phyloP scores from a whole-genome alignment of 306 rosid genomes.

The Acmispon strigosus region DNA sequence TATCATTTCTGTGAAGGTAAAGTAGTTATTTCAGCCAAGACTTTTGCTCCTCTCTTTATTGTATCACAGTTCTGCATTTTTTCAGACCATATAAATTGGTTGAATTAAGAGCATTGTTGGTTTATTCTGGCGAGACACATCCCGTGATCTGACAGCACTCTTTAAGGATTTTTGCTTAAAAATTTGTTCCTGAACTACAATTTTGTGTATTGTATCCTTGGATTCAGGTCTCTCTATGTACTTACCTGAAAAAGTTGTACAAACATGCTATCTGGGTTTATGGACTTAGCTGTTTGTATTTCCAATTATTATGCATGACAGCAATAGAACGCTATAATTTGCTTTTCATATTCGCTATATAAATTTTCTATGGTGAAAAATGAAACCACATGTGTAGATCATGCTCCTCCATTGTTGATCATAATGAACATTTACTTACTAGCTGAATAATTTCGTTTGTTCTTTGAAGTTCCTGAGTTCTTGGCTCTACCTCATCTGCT shows the following conservation, averaged over 20 bases:
- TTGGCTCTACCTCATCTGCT: not conserved
- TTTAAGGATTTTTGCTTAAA: not conserved
- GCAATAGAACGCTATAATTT: not conserved
- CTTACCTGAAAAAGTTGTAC: not conserved
- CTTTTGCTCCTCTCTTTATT: not conserved
- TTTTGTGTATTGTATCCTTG: not conserved
- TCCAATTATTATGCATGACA: not conserved
- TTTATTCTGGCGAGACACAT: not conserved
- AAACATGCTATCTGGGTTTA: not conserved
- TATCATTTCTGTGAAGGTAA: slow-evolving; percentile 82
- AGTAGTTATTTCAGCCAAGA: not conserved
- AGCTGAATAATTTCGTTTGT: not conserved
- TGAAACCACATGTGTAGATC: not conserved
- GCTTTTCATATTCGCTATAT: not conserved
- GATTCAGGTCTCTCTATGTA: not conserved
- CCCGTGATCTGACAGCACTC: not conserved
- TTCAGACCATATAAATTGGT: not conserved
- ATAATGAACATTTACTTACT: not conserved
- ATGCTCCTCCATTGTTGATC: not conserved
- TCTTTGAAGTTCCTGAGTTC: not conserved
- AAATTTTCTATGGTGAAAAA: not conserved
- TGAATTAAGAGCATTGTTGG: not conserved
- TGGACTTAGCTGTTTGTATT: not conserved
- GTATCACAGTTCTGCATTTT: not conserved
- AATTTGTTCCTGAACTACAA: not conserved